Evolutionary conservation across 352 stramenopile species (phyloP).

Genomic region (Phytopythium montanum): DNA sequence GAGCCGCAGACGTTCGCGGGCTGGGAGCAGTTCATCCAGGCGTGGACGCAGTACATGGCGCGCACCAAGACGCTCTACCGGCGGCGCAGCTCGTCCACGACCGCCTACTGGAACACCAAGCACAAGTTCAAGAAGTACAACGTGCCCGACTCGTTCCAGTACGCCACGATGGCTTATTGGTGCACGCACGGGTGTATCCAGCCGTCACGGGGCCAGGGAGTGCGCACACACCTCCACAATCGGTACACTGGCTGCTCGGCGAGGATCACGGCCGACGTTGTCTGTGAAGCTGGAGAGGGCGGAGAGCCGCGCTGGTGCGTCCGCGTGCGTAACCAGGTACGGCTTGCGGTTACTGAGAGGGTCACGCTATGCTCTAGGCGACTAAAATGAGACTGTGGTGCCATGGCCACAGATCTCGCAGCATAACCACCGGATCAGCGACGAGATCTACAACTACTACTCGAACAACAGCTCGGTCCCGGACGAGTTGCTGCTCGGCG

Average conservation of each 20-base stretch:
- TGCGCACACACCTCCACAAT: slow-evolving; percentile 75
- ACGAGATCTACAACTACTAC: slow-evolving; percentile 80
- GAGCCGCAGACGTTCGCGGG: slow-evolving; percentile 49
- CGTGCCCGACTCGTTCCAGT: slow-evolving; percentile 70
- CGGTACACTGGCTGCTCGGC: slow-evolving; percentile 75
- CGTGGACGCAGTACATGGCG: slow-evolving; percentile 65
- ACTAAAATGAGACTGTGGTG: too few relatives aligned
- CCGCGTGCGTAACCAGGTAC: slow-evolving; percentile 71
- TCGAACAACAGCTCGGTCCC: slow-evolving; percentile 77
- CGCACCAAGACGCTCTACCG: slow-evolving; percentile 76
- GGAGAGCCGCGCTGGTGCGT: slow-evolving; percentile 58
- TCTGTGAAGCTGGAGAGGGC: slow-evolving; percentile 49
- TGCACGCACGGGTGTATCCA: slow-evolving; percentile 83
- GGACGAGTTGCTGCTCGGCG: slow-evolving; percentile 56
- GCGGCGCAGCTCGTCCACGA: slow-evolving; percentile 66
- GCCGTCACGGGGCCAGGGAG: slow-evolving; percentile 58
- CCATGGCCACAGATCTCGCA: slow-evolving; percentile 59
- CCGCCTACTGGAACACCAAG: slow-evolving; percentile 72
- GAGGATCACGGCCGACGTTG: slow-evolving; percentile 68
- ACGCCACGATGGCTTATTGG: slow-evolving; percentile 84
- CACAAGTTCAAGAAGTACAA: slow-evolving; percentile 68
- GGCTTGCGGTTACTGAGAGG: background rate
- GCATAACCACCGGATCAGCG: slow-evolving; percentile 74
- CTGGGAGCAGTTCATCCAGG: slow-evolving; percentile 66
- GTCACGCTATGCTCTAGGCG: too few relatives aligned